Base-by-base conservation (phyloP, 495 filamentous ascomycete genomes). In the Xylaria venustula region DNA sequence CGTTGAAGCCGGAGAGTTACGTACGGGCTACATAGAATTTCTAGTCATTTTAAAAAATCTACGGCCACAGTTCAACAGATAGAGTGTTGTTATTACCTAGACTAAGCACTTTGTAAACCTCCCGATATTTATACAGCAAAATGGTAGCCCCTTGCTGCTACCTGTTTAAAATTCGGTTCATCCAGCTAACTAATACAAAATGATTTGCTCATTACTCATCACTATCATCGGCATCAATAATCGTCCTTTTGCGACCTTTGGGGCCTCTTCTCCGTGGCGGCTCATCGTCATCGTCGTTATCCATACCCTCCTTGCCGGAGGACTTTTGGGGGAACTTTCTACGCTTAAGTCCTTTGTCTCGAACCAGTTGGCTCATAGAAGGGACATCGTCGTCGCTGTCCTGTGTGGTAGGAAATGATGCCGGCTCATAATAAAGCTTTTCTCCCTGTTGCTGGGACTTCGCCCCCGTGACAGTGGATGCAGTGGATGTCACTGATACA, bases 371-470 rank as follows among this genome's bases (percentile, higher is more conserved):
- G 34, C 58, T 69, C 54, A 80, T 61, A 36, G 76, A 73, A 19
- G 75, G 73, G 51, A 78, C 65, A 0, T 68, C 73, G 15, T 72
- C 74, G 51, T 66, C 61, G 32, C 57, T 66, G 19, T 72, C 74
- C 45, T 78, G 72, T 7, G 73, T 76, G 5, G 59, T 22, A 1
- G 49, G 28, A 25, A 76, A 74, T 22, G 54, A 52, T 5, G 68
- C 67, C 3, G 74, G 76, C 36, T 73, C 65, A 34, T 65, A 77
- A 32, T 69, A 78, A 7, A 64, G 70, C 67, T 26, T 52, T 19
- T 22, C 47, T 37, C 61, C 55, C 42, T 59, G 48, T 49, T 50
- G 57, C 48, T 52, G 23, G 26, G 42, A 17, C 17, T 19, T 50
- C 36, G 40, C 7, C 17, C 15, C 47, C 22, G 48, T 45, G 30